Evolutionary conservation across 2,329 filamentous ascomycete genomes (phyloP), one percentile per base, ranked within the genome.

Genomic region (Pseudogymnoascus sp.): DNA sequence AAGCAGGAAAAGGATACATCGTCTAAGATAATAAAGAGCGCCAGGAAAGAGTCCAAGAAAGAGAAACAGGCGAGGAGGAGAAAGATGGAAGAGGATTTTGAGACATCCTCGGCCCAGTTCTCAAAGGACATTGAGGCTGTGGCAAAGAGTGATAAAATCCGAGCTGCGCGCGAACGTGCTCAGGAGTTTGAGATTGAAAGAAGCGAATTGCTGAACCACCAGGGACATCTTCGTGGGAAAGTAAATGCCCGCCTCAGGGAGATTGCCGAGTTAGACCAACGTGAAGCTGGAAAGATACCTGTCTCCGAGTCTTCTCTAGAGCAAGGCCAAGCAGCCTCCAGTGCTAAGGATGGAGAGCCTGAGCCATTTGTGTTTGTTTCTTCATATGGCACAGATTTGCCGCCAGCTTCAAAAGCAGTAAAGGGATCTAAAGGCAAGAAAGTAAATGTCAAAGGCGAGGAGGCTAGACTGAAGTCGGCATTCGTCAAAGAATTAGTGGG

Each of bases 401-500:
- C 62, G 1, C 23, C 25, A 38, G 10, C 34, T 31, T 42, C 59
- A 69, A 59, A 67, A 71, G 56, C 70, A 69, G 63, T 66, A 67
- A 16, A 64, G 66, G 59, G 59, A 60, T 44, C 59, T 1, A 34
- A 56, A n/a, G 50, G 50, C 16, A 56, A 34, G 28, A 56, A 56
- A 56, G 10, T 4, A 18, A 56, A 56, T 18, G 18, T 23, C 25
- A 64, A 60, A 28, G 34, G 31, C 21, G 53, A 53, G 38, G 63
- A 63, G 23, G 46, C 62, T 36, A 63, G 62, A 10, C 73, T 76
- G 59, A 70, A 70, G 59, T 68, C 69, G 5, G 18, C 50, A n/a
- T 69, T 79, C 12, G 70, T 75, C 14, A 67, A 69, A 6, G 74
- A 78, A 65, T 70, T 79, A 18, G 71, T 72, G 38, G 70, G 69